Conservation (phyloP, 352 stramenopile species). For the Pythium volutum region DNA sequence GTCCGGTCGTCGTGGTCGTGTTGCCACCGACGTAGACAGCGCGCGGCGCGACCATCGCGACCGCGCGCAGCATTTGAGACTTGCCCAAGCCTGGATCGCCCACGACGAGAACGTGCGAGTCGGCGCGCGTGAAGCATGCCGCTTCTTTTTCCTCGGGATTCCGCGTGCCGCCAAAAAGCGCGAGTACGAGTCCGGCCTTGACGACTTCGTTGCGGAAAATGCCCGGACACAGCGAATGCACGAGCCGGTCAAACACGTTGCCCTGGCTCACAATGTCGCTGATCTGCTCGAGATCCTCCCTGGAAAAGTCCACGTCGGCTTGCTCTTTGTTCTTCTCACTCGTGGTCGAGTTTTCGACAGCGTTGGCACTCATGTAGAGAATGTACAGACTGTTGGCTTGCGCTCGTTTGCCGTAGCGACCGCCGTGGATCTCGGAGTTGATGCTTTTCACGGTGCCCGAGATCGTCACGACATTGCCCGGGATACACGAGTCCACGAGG, state of each 20-base stretch:
- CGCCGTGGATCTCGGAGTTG: slow-evolving; percentile 85
- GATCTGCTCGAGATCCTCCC: slow-evolving; percentile 85
- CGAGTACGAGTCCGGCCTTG: slow-evolving; percentile 91
- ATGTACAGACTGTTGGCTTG: slow-evolving; percentile 85
- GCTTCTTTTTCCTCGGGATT: slow-evolving; percentile 32
- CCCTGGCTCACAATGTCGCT: slow-evolving; percentile 71
- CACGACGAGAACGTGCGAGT: slow-evolving; percentile 93
- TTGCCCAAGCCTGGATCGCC: slow-evolving; percentile 94
- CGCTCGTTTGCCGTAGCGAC: slow-evolving; percentile 72
- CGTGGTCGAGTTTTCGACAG: slow-evolving; percentile 50
- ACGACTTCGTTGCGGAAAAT: slow-evolving; percentile 96
- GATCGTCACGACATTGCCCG: slow-evolving; percentile 90
- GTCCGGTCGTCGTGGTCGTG: slow-evolving; percentile 89
- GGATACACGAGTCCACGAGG: slow-evolving; percentile 90
- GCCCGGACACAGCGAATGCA: slow-evolving; percentile 90
- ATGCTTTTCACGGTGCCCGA: slow-evolving; percentile 88
- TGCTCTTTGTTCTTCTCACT: slow-evolving; percentile 29
- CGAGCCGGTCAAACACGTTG: slow-evolving; percentile 88
- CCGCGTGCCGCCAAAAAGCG: slow-evolving; percentile 87
- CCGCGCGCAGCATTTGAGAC: slow-evolving; percentile 87
- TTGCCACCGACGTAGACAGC: slow-evolving; percentile 95
- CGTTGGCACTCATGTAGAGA: slow-evolving; percentile 89
- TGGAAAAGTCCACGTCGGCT: slow-evolving; percentile 50
- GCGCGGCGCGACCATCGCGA: slow-evolving; percentile 79
- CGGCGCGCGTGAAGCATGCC: slow-evolving; percentile 61